phyloP scores from a whole-genome alignment of 2,329 filamentous ascomycete genomes.

The Tolypocladium endophyticum region DNA sequence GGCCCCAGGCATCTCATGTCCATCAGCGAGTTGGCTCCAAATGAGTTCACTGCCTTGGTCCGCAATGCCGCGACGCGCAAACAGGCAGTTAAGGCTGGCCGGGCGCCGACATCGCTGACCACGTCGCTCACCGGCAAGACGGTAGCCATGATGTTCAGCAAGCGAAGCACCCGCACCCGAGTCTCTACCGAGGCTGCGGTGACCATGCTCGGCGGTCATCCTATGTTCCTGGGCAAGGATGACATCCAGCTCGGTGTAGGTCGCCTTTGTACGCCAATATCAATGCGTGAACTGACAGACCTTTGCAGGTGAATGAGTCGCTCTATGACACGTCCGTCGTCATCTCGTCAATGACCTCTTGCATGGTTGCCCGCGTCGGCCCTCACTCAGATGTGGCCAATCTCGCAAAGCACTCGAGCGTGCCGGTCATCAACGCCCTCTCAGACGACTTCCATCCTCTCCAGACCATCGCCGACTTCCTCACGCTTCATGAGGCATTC shows the following conservation, averaged over 20 bases:
- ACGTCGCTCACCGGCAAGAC: conserved; percentile 63
- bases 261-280: conserved; percentile 8
- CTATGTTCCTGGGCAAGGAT: conserved; percentile 93
- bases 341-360: conserved; percentile 86
- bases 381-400: conserved; percentile 64
- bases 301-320: conserved; percentile 69
- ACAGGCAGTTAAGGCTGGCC: conserved; percentile 59
- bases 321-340: conserved; percentile 87
- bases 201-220: conserved; percentile 76
- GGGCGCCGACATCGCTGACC: conserved; percentile 42
- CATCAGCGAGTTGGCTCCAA: conserved; percentile 72
- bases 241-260: conserved; percentile 89
- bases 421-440: conserved; percentile 79
- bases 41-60: conserved; percentile 73
- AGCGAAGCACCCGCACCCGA: conserved; percentile 85
- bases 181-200: conserved; percentile 90
- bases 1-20: conserved; percentile 78
- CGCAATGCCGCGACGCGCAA: conserved; percentile 75
- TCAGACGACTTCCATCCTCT: conserved; percentile 89
- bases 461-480: conserved; percentile 87
- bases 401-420: conserved; percentile 61
- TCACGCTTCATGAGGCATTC: conserved; percentile 78
- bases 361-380: conserved; percentile 70
- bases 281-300: neutral
- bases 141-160: conserved; percentile 93